These are phyloP conservation scores for Talaromyces sp. DNA, from an alignment of 2,329 filamentous ascomycete species.

Conservation along the genomic window DNA sequence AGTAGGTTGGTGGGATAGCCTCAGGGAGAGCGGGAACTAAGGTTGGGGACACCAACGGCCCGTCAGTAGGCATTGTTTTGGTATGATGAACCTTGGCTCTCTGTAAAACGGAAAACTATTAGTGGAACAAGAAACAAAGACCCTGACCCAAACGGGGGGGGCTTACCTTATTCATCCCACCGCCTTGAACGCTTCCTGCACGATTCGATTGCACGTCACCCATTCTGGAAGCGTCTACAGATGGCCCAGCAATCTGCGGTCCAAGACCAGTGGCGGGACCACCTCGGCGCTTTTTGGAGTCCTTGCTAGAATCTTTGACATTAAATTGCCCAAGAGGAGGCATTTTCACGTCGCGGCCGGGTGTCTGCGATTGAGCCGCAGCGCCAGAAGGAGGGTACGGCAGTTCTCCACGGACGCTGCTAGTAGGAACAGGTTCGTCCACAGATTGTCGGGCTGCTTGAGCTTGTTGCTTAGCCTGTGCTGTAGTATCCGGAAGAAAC, in stretches of 20 bases:
- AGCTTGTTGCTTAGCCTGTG: slow-evolving; percentile 61
- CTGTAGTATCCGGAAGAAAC: slow-evolving; percentile 86
- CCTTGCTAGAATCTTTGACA: slow-evolving; percentile 75
- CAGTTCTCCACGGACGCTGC: slow-evolving; percentile 54
- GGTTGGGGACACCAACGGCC: slow-evolving; percentile 70
- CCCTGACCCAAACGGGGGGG: background rate
- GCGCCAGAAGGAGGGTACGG: slow-evolving; percentile 34
- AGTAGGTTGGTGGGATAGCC: slow-evolving; percentile 72
- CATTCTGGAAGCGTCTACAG: slow-evolving; percentile 27
- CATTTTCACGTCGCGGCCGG: slow-evolving; percentile 60
- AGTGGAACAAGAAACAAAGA: slow-evolving; percentile 10
- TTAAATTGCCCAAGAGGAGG: slow-evolving; percentile 95
- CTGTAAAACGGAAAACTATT: slow-evolving; percentile 44
- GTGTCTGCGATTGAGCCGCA: slow-evolving; percentile 47
- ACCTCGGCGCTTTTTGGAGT: slow-evolving; percentile 81
- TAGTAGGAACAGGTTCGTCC: slow-evolving; percentile 67
- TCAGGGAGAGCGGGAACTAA: slow-evolving; percentile 84
- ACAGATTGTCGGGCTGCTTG: slow-evolving; percentile 55
- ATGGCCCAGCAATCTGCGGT: slow-evolving; percentile 29
- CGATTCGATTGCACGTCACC: slow-evolving; percentile 31
- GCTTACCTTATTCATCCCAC: slow-evolving; percentile 50
- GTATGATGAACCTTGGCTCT: slow-evolving; percentile 71
- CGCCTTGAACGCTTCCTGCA: slow-evolving; percentile 33
- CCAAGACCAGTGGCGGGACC: slow-evolving; percentile 41
- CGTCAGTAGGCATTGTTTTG: slow-evolving; percentile 54